Base-by-base conservation (phyloP, 352 stramenopile genomes). In the Globisporangium parvum region DNA sequence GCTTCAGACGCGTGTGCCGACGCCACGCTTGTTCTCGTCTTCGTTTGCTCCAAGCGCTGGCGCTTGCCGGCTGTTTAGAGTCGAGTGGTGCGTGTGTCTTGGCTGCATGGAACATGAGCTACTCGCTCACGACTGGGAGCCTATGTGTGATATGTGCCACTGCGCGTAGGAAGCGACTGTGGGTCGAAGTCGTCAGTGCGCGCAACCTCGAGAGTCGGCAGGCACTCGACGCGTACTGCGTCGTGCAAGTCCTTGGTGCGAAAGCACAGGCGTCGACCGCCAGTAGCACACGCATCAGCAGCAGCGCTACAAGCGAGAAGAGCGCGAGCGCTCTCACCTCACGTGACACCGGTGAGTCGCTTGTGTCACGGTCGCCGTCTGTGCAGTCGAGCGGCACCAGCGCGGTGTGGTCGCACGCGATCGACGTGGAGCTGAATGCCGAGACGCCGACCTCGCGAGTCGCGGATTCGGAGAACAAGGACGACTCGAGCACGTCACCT, bases 191-290 rank as follows among this genome's bases (percentile, higher is more conserved):
- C 31, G 70, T 88, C n/a, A 68, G 71, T 42, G 81, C 81, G 44
- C 67, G 81, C 31, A 90, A 90, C 57, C 69, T 91, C 46, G 77
- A 87, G 66, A 80, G 67, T 47, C 57, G 61, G 10, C 63, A 86
- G 55, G 73, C 68, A 1, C 62, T 88, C 37, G 81, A 89, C 56
- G 74, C 77, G 37, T 90, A 88, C 53, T 91, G 80, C 60, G 63
- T 88, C 41, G 57, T 91, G 42, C 69, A 66, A 42, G 56, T 81
- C 9, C 65, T 66, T 1, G 35, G 42, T 33, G 12, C 39, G 60
- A 47, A 33, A 41, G 37, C 41, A 46, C n/a, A 17, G 12, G 33
- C 35, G 21, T 23, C 49, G 20, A 46, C 11, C 44, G n/a, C 3
- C 35, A 60, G 15, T n/a, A 46, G 31, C 50, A 47, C 39, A 44